A percentile compares a stretch with the other conserved stretches of the same genome.
Evolutionary conservation across 2,329 filamentous ascomycete genomes (phyloP).

Genomic region (Phaeomoniella chlamydospora): DNA sequence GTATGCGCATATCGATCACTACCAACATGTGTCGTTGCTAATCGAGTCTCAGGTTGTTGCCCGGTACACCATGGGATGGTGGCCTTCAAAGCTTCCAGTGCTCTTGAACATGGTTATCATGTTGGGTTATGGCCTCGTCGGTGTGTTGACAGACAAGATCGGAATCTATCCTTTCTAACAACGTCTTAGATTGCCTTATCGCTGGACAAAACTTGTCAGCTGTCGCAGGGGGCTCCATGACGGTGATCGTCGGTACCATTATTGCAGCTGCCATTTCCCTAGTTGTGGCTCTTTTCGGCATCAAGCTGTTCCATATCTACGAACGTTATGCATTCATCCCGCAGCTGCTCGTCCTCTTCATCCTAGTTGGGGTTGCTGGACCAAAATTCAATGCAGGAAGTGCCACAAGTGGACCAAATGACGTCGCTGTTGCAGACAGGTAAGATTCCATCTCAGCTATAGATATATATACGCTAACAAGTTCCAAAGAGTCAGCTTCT

Average conservation of each 20-base stretch:
- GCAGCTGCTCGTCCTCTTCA: constrained; percentile 44
- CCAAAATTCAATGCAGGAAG: constrained; percentile 42
- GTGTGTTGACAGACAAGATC: too few species aligned
- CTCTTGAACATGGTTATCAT: constrained; percentile 48
- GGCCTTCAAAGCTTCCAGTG: constrained; percentile 48
- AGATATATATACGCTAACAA: neutral
- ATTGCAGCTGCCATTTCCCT: constrained; percentile 49
- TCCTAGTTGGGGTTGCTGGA: constrained; percentile 48
- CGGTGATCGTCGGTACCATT: constrained; percentile 52
- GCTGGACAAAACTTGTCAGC: constrained; percentile 56
- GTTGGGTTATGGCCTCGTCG: constrained; percentile 44
- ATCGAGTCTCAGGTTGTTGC: constrained; percentile 31
- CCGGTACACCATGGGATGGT: constrained; percentile 51
- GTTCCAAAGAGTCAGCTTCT: too few species aligned
- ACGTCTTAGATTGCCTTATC: constrained; percentile 51
- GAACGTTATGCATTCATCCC: constrained; percentile 53
- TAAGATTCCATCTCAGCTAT: constrained; percentile 5
- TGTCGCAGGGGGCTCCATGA: constrained; percentile 45
- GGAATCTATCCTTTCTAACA: too few species aligned
- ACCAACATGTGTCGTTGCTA: constrained; percentile 1
- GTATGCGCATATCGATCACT: constrained; percentile 14
- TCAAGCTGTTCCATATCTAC: constrained; percentile 53
- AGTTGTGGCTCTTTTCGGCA: constrained; percentile 53
- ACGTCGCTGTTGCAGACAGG: constrained; percentile 32
- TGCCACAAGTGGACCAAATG: constrained; percentile 34